phyloP scores from a whole-genome alignment of 192 early-diverging fungal genomes.

The Allomyces arbusculus region DNA sequence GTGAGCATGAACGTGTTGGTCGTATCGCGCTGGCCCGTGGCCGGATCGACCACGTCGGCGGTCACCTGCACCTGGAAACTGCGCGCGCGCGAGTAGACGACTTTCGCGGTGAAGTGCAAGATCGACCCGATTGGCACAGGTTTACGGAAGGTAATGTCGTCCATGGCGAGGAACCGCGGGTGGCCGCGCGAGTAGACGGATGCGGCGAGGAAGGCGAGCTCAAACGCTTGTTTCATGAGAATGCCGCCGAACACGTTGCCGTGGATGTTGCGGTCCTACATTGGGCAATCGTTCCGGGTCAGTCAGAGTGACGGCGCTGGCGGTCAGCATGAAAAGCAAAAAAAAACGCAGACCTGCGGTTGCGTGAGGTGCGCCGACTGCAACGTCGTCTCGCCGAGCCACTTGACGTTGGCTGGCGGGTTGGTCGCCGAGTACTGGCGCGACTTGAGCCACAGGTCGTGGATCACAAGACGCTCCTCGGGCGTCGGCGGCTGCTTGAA shows the following conservation, averaged over 20 bases:
- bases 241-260: conserved; percentile 51
- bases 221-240: conserved; percentile 67
- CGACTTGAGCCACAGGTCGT: conserved; percentile 54
- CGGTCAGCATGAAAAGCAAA: neutral
- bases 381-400: conserved; percentile 59
- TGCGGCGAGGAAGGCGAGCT: conserved; percentile 61
- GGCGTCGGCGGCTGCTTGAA: conserved; percentile 47
- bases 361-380: conserved; percentile 42
- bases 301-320: neutral
- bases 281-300: neutral
- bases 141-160: conserved; percentile 58
- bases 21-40: conserved; percentile 31
- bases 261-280: conserved; percentile 59
- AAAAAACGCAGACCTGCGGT: conserved; percentile 11
- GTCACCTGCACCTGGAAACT: conserved; percentile 42
- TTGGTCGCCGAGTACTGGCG: conserved; percentile 24
- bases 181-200: conserved; percentile 39
- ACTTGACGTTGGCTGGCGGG: conserved; percentile 22
- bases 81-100: conserved; percentile 38
- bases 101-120: conserved; percentile 49
- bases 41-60: conserved; percentile 58
- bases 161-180: conserved; percentile 38
- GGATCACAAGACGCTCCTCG: conserved; percentile 58
- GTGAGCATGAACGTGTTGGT: conserved; percentile 81
- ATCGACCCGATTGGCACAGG: conserved; percentile 68